Evolutionary conservation across 169 alveolate genomes (phyloP).

Genomic region (Babesia ovata): DNA sequence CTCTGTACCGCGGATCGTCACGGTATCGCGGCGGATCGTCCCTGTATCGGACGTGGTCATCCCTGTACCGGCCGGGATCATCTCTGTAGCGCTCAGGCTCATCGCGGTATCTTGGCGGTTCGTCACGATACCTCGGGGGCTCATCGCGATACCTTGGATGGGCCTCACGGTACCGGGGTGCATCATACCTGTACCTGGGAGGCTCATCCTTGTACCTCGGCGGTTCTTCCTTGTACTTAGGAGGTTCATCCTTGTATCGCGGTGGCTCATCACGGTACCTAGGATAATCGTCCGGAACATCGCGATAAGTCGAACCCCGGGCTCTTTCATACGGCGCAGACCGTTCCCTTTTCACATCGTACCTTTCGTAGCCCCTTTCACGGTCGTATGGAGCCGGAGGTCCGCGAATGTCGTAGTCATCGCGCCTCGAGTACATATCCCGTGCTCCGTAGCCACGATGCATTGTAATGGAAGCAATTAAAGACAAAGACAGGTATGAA

Average conservation of each 20-base stretch:
- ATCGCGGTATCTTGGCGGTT: constrained; percentile 17
- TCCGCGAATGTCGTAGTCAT: constrained; percentile 35
- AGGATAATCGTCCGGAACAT: constrained; percentile 17
- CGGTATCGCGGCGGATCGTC: constrained; percentile 25
- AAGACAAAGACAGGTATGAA: neutral
- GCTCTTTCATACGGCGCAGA: constrained; percentile 56
- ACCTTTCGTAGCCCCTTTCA: constrained; percentile 29
- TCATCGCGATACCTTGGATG: constrained; percentile 35
- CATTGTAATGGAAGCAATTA: neutral
- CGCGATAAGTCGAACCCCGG: constrained; percentile 17
- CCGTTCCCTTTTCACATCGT: constrained; percentile 41
- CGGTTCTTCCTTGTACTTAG: neutral
- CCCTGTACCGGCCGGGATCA: constrained; percentile 35
- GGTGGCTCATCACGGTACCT: constrained; percentile 44
- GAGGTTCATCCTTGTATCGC: constrained; percentile 23
- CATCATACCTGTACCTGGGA: constrained; percentile 26
- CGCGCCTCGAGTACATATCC: constrained; percentile 27
- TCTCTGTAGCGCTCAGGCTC: constrained; percentile 18
- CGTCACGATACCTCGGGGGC: constrained; percentile 35
- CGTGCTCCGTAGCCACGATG: constrained; percentile 38
- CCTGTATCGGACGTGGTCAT: constrained; percentile 31
- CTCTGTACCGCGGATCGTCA: constrained; percentile 25
- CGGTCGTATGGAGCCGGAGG: constrained; percentile 47
- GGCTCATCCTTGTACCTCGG: constrained; percentile 34
- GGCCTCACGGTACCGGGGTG: constrained; percentile 27